Evolutionary conservation across 257 asterid genomes (phyloP).

Genomic region (Handroanthus guayacan): DNA sequence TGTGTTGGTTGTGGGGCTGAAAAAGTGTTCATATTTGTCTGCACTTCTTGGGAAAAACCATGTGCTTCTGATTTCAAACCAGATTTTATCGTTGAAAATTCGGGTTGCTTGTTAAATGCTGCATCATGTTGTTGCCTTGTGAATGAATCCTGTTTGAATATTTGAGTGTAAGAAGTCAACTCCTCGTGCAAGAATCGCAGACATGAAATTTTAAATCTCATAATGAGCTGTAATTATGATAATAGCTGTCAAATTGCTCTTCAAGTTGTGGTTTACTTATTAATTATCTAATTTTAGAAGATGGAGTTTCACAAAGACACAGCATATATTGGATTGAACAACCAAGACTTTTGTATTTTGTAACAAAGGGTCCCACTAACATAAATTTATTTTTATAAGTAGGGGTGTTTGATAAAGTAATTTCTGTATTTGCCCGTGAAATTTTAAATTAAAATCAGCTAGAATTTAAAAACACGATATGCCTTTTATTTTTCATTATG

Average conservation of each 20-base stretch:
- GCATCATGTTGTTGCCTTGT: slow-evolving; percentile 33
- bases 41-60: slow-evolving; percentile 35
- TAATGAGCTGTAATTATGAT: neutral
- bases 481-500: too few relatives aligned
- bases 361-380: neutral
- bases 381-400: too few relatives aligned
- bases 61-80: slow-evolving; percentile 43
- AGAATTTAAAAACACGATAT: too few relatives aligned
- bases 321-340: slow-evolving; percentile 3
- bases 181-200: slow-evolving; percentile 28
- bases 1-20: slow-evolving; percentile 33
- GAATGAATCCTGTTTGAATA: slow-evolving; percentile 51
- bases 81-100: slow-evolving; percentile 34
- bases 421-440: too few relatives aligned
- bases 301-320: neutral
- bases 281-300: neutral
- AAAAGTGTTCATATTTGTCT: slow-evolving; percentile 39
- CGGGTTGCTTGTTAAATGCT: slow-evolving; percentile 34
- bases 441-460: too few relatives aligned
- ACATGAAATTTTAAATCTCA: neutral
- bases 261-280: neutral
- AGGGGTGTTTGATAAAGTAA: too few relatives aligned
- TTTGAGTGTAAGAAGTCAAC: slow-evolving; percentile 34
- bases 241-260: neutral
- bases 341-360: neutral